Percentiles rank a stretch among this genome's conserved stretches.
phyloP scores from a whole-genome alignment of 805 yeast species.

The Pichia californica region DNA sequence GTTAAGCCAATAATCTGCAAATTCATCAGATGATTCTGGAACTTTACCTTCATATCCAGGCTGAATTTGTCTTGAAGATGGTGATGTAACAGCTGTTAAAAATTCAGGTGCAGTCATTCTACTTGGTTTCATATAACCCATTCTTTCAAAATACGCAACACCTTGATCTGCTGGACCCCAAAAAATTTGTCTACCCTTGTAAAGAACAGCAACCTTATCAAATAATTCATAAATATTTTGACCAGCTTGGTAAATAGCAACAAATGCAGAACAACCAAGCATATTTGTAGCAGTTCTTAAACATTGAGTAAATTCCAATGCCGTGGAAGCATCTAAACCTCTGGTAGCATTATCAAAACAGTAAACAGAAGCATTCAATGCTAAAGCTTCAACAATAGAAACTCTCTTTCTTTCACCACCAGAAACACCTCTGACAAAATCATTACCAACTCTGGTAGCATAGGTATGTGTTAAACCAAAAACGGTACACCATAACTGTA shows the following conservation, averaged over 20 bases:
- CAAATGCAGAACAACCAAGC: constrained; percentile 12
- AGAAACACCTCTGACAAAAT: constrained; percentile 55
- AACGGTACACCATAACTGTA: constrained; percentile 12
- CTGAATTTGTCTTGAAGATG: constrained; percentile 11
- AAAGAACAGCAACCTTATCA: constrained; percentile 55
- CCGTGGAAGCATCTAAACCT: constrained; percentile 82
- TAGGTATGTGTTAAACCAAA: constrained; percentile 58
- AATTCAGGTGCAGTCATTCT: constrained; percentile 23
- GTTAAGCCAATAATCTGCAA: constrained; percentile 50
- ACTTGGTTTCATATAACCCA: constrained; percentile 44
- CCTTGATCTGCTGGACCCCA: constrained; percentile 56
- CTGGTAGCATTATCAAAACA: constrained; percentile 83
- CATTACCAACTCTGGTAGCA: constrained; percentile 40
- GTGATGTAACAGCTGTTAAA: constrained; percentile 19
- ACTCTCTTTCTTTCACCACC: constrained; percentile 88
- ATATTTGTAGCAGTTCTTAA: constrained; percentile 36
- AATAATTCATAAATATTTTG: constrained; percentile 59
- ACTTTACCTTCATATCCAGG: constrained; percentile 31
- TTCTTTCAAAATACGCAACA: constrained; percentile 48
- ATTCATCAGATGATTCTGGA: constrained; percentile 59
- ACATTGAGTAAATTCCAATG: constrained; percentile 65
- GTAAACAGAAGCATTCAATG: constrained; percentile 55
- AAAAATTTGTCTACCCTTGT: constrained; percentile 56
- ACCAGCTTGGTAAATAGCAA: constrained; percentile 44
- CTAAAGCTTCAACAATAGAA: constrained; percentile 70